Evolutionary conservation across 768 basidiomycete species (phyloP).

Genomic region (Clavaria fumosa): DNA sequence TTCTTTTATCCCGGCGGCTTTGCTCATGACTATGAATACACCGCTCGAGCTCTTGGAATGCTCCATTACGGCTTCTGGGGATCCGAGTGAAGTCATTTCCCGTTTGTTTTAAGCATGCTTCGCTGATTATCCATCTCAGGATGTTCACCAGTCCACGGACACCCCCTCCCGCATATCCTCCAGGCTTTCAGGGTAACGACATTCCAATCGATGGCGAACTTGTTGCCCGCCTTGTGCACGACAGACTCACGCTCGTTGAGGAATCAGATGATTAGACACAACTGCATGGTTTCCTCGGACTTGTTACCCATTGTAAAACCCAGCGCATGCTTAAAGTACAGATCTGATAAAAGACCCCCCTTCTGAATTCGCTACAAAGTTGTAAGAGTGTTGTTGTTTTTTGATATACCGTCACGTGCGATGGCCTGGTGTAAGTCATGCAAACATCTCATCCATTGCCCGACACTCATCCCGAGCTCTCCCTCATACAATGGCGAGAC

Average conservation of each 20-base stretch:
- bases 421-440: background rate
- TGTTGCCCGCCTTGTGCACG: constrained; percentile 45
- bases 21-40: constrained; percentile 75
- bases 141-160: constrained; percentile 60
- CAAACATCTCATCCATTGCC: constrained; percentile 17
- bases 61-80: constrained; percentile 77
- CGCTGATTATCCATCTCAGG: constrained; percentile 24
- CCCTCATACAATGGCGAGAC: constrained; percentile 27
- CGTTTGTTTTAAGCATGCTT: background rate
- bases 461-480: constrained; percentile 33
- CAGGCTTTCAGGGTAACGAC: constrained; percentile 77
- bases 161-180: constrained; percentile 58
- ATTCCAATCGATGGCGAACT: constrained; percentile 69
- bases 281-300: constrained; percentile 1
- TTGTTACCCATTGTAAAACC: too few relatives aligned
- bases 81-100: constrained; percentile 28
- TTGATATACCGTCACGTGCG: background rate
- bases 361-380: too few relatives aligned
- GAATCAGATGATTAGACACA: constrained; percentile 51
- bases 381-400: too few relatives aligned
- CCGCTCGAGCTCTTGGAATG: constrained; percentile 71
- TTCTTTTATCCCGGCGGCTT: constrained; percentile 81
- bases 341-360: too few relatives aligned
- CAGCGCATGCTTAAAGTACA: too few relatives aligned
- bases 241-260: constrained; percentile 38